Percentiles rank a stretch among this genome's conserved stretches.
phyloP scores from a whole-genome alignment of 495 filamentous ascomycete species.

The Podospora pseudoanserina region DNA sequence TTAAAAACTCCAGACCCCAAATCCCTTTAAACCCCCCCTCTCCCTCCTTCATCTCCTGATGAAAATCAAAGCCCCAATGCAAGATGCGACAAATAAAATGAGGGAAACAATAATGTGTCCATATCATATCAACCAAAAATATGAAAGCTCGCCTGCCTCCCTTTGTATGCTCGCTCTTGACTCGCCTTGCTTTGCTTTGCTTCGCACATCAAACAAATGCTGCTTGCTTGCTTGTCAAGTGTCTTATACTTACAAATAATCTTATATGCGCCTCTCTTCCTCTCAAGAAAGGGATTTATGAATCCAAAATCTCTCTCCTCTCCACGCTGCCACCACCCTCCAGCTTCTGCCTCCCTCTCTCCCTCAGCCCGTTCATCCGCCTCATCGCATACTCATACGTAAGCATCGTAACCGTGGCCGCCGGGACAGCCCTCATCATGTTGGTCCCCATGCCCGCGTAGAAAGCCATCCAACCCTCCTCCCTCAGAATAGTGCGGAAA shows the following conservation, averaged over 20 bases:
- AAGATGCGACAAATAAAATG: neutral
- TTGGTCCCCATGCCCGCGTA: slow-evolving; percentile 98
- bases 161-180: neutral
- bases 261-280: neutral
- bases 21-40: neutral
- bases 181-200: neutral
- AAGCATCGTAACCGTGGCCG: slow-evolving; percentile 94
- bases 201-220: neutral
- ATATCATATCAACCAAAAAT: neutral
- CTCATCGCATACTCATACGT: slow-evolving; percentile 89
- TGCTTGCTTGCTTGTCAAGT: neutral
- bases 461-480: slow-evolving; percentile 96
- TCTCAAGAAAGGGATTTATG: neutral
- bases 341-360: slow-evolving; percentile 33
- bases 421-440: slow-evolving; percentile 90
- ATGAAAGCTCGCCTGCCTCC: neutral
- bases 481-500: slow-evolving; percentile 73
- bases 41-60: neutral
- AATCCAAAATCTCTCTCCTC: slow-evolving; percentile 4
- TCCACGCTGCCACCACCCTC: slow-evolving; percentile 1
- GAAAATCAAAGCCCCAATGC: neutral
- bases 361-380: slow-evolving; percentile 37
- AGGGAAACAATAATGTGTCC: neutral
- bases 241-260: neutral
- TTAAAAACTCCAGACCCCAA: neutral